Conservation (phyloP, 768 basidiomycete species). For the Tulasnella sp. region DNA sequence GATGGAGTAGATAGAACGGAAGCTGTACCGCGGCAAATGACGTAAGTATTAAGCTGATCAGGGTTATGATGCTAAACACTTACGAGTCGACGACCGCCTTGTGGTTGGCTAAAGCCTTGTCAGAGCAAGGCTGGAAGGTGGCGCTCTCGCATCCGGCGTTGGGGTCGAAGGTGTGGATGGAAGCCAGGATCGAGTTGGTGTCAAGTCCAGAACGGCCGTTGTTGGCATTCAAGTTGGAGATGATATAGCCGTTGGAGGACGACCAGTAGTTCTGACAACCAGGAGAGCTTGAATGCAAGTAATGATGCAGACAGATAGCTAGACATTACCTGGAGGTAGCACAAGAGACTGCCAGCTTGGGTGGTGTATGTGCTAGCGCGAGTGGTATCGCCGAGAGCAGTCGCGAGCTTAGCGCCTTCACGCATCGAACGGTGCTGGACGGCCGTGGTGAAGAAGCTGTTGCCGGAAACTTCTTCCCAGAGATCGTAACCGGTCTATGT, state of each 20-base stretch:
- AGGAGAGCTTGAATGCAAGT: too few relatives aligned
- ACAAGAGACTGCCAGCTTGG: conserved; percentile 54
- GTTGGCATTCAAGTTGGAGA: conserved; percentile 55
- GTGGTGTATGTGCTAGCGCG: conserved; percentile 33
- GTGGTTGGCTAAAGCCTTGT: too few relatives aligned
- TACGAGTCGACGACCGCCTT: conserved; percentile 14
- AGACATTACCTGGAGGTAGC: conserved; percentile 59
- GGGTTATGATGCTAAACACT: not conserved
- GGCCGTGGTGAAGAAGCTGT: conserved; percentile 75
- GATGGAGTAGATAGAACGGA: too few relatives aligned
- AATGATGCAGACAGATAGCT: too few relatives aligned
- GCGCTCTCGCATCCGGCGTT: conserved; percentile 63
- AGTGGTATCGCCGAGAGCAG: conserved; percentile 37
- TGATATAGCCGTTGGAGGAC: conserved; percentile 44
- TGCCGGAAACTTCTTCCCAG: conserved; percentile 33
- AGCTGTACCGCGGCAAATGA: conserved; percentile 24
- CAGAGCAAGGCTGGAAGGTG: too few relatives aligned
- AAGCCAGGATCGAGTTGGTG: conserved; percentile 57
- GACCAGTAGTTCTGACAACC: conserved; percentile 68
- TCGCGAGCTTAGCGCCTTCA: conserved; percentile 53
- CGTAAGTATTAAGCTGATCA: not conserved
- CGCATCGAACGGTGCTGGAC: conserved; percentile 66
- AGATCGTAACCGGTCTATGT: conserved; percentile 5
- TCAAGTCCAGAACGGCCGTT: conserved; percentile 60
- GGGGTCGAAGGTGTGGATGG: conserved; percentile 43